Evolutionary conservation across 805 yeast species (phyloP), one percentile per base, ranked within the genome.

Genomic region (Cyberlindnera euphorbiae): DNA sequence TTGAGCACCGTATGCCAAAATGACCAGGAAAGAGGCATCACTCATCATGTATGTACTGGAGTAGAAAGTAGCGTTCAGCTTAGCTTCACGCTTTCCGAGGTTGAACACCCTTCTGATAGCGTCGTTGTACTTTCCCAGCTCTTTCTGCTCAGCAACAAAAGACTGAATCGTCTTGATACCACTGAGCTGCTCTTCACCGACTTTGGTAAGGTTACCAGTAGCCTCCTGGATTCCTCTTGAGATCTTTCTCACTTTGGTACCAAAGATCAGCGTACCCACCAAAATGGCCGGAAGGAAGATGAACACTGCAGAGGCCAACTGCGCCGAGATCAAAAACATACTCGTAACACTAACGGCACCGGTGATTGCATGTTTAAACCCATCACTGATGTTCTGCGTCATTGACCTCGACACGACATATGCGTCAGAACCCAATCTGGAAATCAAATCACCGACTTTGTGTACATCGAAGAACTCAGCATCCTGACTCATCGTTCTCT

Each of bases 381-480:
- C 98, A 58, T 90, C 97, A 40, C 94, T 82, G 19, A 90, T 71
- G 56, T 90, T 90, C 49, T 86, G 95, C 16, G 97, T 86, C 44
- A 93, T 74, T 0, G 96, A 79, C 46, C 87, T 75, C 8, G 96
- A 77, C 14, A 90, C 95, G 19, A 93, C 78, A 42, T 85, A 88
- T 1, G 96, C 84, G 58, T 93, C 98, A 28, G 85, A 82, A 12
- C 95, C 83, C 34, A 90, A 64, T 41, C 98, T 70, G 9, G 96
- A 87, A 28, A 90, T 88, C 53, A 90, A 69, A 56, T 90, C 98
- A 26, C 98, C 98, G 8, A 88, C 88, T 55, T 90, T 82, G 44
- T 94, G 87, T n/a, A 79, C 76, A 55, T 90, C 98, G 62, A 88
- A 89, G 55, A 93, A 90, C 55, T 83, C 89, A 13, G 95, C 82